Percentiles rank a stretch among this genome's conserved stretches.
phyloP scores from a whole-genome alignment of 176 grass and related monocot genomes.

The Ensete ventricosum region DNA sequence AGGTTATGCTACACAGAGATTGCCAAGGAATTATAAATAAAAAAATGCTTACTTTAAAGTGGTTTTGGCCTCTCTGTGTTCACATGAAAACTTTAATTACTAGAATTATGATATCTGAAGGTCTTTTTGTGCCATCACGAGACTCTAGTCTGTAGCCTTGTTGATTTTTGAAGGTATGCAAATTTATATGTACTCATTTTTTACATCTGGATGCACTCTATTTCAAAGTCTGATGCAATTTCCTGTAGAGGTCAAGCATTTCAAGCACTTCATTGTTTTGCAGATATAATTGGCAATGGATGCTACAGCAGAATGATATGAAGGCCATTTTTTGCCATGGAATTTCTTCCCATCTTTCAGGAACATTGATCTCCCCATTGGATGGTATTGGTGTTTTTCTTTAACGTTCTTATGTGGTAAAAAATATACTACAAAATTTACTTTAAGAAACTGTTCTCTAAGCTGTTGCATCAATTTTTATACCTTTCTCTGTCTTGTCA shows the following conservation, averaged over 20 bases:
- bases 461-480: not conserved
- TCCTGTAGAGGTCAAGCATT: not conserved
- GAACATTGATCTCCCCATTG: not conserved
- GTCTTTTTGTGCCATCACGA: not conserved
- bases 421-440: not conserved
- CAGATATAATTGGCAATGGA: constrained; percentile 14
- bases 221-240: not conserved
- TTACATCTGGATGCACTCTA: not conserved
- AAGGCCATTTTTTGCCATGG: not conserved
- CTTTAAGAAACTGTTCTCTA: not conserved
- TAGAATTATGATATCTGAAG: not conserved
- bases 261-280: not conserved
- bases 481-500: not conserved
- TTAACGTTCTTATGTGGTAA: not conserved
- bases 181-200: not conserved
- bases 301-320: constrained; percentile 2
- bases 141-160: not conserved
- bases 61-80: too few relatives aligned
- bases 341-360: constrained; percentile 5
- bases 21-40: not conserved
- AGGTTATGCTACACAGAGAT: not conserved
- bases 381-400: constrained; percentile 14
- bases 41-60: not conserved
- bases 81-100: not conserved
- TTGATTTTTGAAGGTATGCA: not conserved